Conservation (phyloP, 176 grass and related monocot genomes). For the Ensete glaucum region DNA sequence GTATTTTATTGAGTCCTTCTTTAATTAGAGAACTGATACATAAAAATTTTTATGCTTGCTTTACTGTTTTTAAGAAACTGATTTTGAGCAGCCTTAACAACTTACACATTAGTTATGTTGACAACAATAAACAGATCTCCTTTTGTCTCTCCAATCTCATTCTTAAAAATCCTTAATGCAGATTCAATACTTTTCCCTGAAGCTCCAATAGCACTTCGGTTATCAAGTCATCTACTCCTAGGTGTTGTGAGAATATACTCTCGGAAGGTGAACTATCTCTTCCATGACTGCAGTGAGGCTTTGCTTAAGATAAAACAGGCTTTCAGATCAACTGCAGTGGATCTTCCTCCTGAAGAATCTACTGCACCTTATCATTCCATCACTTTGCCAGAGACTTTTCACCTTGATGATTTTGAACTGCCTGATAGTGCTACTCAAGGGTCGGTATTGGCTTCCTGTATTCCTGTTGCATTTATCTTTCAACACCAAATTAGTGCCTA, state of each 20-base stretch:
- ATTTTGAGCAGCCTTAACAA: constrained; percentile 16
- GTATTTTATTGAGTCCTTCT: not conserved
- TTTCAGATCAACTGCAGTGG: constrained; percentile 88
- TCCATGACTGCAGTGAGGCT: constrained; percentile 98
- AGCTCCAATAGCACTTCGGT: constrained; percentile 89
- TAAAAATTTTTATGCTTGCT: not conserved
- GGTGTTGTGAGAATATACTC: constrained; percentile 99
- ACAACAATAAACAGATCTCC: not conserved
- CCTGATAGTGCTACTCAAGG: constrained; percentile 85
- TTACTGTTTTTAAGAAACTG: constrained; percentile 15
- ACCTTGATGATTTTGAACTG: constrained; percentile 99
- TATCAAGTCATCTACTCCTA: constrained; percentile 96
- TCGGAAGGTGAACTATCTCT: constrained; percentile 98
- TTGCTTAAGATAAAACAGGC: constrained; percentile 99
- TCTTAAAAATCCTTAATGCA: constrained; percentile 27
- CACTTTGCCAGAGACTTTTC: constrained; percentile 98
- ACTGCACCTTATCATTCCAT: constrained; percentile 99
- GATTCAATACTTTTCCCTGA: constrained; percentile 99
- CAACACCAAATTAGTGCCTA: not conserved
- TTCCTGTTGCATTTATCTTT: not conserved
- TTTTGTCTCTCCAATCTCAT: not conserved
- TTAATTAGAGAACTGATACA: not conserved
- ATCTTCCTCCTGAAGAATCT: constrained; percentile 97
- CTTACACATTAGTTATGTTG: not conserved
- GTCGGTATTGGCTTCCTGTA: constrained; percentile 27